Evolutionary conservation across 306 rosid species (phyloP), one percentile per base, ranked within the genome.

Genomic region (Dalbergia oliveri): DNA sequence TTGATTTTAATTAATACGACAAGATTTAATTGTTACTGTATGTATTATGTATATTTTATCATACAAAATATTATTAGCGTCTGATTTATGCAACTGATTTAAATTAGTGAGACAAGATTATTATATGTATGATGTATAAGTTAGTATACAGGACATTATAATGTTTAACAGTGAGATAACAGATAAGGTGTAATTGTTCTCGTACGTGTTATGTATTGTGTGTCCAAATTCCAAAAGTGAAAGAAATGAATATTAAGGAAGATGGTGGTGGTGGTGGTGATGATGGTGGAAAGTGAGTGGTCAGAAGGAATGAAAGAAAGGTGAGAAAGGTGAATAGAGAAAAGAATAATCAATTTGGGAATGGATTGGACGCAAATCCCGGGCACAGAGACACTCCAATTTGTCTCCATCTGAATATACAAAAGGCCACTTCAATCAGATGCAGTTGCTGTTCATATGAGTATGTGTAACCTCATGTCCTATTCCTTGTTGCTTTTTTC

Each of bases 361-460:
- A 11, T 11, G 39, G 39, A 80, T 64, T 41, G 33, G 5, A 77
- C 79, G 56, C 50, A 83, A 83, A 66, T 72, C 71, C 66, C 31
- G 66, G 79, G 45, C 73, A 70, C n/a, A 65, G 34, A 78, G 66
- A 83, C 68, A 59, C 60, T 50, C 73, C 64, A 67, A 59, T 67
- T 79, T 84, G 87, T 84, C 81, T 66, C 53, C 50, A 61, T 83
- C 75, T 59, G 54, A 65, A 63, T 58, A 75, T 26, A 16, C 6
- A 26, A 14, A 70, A 70, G 8, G 45, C 58, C 67, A 64, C 23
- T 16, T 16, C 35, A 66, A 41, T 2, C 23, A 8, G 21, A 58
- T 61, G 14, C 61, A 16, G 9, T 8, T 61, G 39, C 41, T 23
- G 26, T 49, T 76, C 53, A 19, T 63, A 37, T 37, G 41, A 4